Conservation (phyloP, 495 filamentous ascomycete species). For the Rhypophila decipiens region DNA sequence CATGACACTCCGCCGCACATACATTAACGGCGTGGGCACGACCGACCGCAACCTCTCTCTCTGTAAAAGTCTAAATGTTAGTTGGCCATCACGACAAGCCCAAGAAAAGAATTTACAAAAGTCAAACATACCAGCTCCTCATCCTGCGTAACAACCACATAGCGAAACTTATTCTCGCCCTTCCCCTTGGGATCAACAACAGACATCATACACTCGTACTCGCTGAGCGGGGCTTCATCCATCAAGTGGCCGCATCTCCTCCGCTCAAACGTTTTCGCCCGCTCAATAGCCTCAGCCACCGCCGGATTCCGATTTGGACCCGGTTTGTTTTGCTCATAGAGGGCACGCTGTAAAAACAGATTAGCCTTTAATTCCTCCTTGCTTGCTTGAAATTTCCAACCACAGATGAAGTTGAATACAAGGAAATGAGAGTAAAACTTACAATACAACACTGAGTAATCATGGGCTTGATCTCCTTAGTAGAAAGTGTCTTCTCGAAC, state of each 20-base stretch:
- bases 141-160: conserved; percentile 77
- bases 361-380: no score
- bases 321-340: conserved; percentile 53
- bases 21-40: conserved; percentile 50
- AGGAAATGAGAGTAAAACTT: neutral
- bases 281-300: conserved; percentile 53
- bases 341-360: conserved; percentile 55
- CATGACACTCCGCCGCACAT: conserved; percentile 82
- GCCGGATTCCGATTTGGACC: conserved; percentile 50
- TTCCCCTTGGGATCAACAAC: conserved; percentile 69
- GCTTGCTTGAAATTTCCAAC: no score
- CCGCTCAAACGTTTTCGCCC: conserved; percentile 70
- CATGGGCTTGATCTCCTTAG: conserved; percentile 68
- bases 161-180: conserved; percentile 79
- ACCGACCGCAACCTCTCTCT: conserved; percentile 24
- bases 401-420: conserved; percentile 43
- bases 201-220: conserved; percentile 69
- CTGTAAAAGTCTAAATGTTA: no score
- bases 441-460: conserved; percentile 43
- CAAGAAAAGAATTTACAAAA: neutral
- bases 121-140: conserved; percentile 21
- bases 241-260: conserved; percentile 85
- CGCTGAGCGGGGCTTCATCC: conserved; percentile 66
- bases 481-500: conserved; percentile 62
- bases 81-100: no score